phyloP scores from a whole-genome alignment of 306 rosid genomes.

The Glycine tomentella region DNA sequence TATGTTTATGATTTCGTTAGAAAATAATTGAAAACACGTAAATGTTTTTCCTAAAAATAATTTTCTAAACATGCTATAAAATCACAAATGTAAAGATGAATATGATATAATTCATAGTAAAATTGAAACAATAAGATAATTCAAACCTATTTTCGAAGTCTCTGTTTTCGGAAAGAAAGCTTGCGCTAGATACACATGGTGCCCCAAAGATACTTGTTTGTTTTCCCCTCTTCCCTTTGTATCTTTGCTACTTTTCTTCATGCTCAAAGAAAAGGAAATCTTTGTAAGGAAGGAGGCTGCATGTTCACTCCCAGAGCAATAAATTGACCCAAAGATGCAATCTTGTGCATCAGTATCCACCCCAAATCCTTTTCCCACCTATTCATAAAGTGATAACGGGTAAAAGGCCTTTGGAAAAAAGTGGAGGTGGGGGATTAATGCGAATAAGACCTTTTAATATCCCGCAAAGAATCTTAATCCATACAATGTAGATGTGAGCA shows the following conservation, averaged over 20 bases:
- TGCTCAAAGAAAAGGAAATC: constrained; percentile 29
- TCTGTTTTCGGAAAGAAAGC: constrained; percentile 30
- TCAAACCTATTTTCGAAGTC: not conserved
- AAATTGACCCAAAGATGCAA: constrained; percentile 38
- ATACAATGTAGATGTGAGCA: no score
- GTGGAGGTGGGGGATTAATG: constrained; percentile 14
- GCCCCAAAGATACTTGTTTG: constrained; percentile 18
- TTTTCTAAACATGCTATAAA: no score
- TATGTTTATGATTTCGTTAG: no score
- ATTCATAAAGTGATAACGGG: constrained; percentile 25
- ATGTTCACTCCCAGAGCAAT: not conserved
- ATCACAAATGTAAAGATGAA: no score
- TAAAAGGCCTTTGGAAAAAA: not conserved
- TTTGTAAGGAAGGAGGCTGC: constrained; percentile 29
- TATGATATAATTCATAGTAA: no score
- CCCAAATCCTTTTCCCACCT: constrained; percentile 41
- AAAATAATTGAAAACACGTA: no score
- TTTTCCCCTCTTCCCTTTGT: no score
- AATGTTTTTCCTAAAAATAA: no score
- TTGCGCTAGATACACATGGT: not conserved
- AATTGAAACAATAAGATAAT: no score
- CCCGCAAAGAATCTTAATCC: constrained; percentile 64
- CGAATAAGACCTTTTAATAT: constrained; percentile 46
- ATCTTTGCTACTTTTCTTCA: constrained; percentile 46
- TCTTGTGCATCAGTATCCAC: constrained; percentile 5